These are phyloP conservation scores for Thelonectria blattea DNA, from an alignment of 2,329 filamentous ascomycete genomes.

Conservation along the genomic window DNA sequence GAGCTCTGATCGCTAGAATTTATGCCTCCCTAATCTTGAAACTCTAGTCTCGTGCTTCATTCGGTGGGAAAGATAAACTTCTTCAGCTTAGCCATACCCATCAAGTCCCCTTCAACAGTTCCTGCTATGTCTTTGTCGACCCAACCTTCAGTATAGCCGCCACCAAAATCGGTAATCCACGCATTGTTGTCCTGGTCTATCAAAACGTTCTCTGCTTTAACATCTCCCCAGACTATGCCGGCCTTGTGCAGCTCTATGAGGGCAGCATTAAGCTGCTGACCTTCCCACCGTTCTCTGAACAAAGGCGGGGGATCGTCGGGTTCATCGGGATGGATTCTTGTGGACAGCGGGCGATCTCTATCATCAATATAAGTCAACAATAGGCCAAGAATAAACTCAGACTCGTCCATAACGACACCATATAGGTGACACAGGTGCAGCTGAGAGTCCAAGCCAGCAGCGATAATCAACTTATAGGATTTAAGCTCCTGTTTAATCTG, in stretches of 20 bases:
- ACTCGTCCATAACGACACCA: conserved; percentile 28
- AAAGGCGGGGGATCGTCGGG: conserved; percentile 14
- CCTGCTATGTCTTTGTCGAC: neutral
- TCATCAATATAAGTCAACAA: conserved; percentile 23
- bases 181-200: neutral
- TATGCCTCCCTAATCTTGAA: too few species aligned
- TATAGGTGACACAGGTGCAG: conserved; percentile 28
- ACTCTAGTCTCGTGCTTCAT: too few species aligned
- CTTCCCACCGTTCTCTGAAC: conserved; percentile 25
- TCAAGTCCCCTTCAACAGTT: neutral
- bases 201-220: neutral
- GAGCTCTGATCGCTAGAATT: too few species aligned
- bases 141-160: conserved; percentile 7
- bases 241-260: conserved; percentile 1
- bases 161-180: conserved; percentile 4
- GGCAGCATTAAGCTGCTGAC: conserved; percentile 13
- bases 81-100: neutral
- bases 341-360: neutral
- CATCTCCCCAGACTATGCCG: conserved; percentile 7
- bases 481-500: conserved; percentile 25
- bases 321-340: neutral
- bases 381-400: conserved; percentile 22
- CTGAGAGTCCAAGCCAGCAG: conserved; percentile 16
- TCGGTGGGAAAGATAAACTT: neutral
- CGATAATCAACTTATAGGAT: conserved; percentile 20